Conservation (phyloP, 2,329 filamentous ascomycete species). For the Macrophomina pseudophaseolina region DNA sequence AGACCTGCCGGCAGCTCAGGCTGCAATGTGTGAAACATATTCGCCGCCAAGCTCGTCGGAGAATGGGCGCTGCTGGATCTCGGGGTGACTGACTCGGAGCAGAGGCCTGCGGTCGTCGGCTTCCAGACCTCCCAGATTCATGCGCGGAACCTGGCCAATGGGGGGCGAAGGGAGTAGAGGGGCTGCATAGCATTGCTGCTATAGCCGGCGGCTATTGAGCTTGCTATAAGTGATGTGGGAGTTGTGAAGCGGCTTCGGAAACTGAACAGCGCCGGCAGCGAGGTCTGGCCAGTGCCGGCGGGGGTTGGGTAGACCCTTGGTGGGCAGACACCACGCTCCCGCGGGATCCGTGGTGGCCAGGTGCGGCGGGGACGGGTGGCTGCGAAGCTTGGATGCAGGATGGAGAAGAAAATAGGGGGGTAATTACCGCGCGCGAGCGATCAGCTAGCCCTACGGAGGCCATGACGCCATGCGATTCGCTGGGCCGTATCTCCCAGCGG, state of each 20-base stretch:
- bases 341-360: neutral
- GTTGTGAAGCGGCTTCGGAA: slow-evolving; percentile 1
- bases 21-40: neutral
- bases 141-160: slow-evolving; percentile 23
- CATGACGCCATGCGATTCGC: slow-evolving; percentile 4
- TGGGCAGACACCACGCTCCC: neutral
- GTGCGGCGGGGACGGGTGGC: neutral
- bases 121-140: neutral
- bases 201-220: neutral
- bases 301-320: neutral
- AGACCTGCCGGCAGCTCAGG: neutral
- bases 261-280: neutral
- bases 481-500: neutral
- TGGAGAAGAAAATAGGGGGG: neutral
- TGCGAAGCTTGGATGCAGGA: neutral
- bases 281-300: neutral
- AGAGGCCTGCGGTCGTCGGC: neutral
- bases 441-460: slow-evolving; percentile 14
- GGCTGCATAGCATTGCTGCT: slow-evolving; percentile 18
- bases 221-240: neutral
- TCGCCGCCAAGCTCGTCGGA: slow-evolving; percentile 1
- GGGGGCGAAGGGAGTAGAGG: neutral
- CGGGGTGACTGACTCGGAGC: slow-evolving; percentile 15
- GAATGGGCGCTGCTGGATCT: slow-evolving; percentile 12
- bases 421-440: slow-evolving; percentile 4